A percentile compares a stretch with the other conserved stretches of the same genome.
Evolutionary conservation across 768 basidiomycete genomes (phyloP).

Genomic region (Suillus luteus): DNA sequence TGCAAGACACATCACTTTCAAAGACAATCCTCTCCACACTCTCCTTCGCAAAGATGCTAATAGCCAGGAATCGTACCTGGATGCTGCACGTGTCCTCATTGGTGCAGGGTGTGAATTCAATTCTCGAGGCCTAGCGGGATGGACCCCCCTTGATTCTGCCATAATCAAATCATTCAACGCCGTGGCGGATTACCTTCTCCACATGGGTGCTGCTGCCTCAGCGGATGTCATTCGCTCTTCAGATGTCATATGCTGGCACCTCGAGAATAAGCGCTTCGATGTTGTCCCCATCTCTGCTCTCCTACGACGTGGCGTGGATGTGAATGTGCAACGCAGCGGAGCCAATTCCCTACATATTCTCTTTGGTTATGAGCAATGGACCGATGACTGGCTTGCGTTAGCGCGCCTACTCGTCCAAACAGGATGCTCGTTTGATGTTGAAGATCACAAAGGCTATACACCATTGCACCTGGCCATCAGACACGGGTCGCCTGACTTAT

Average conservation of each 20-base stretch:
- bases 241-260: not conserved
- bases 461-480: not conserved
- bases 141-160: constrained; percentile 12
- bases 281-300: not conserved
- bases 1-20: not conserved
- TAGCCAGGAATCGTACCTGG: not conserved
- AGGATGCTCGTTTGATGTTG: not conserved
- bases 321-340: not conserved
- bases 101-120: constrained; percentile 15
- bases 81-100: constrained; percentile 8
- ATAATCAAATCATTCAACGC: not conserved
- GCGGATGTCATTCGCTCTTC: not conserved
- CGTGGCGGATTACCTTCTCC: not conserved
- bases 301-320: not conserved
- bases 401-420: not conserved
- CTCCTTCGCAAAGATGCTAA: not conserved
- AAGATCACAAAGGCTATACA: not conserved
- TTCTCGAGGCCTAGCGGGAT: not conserved
- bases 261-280: not conserved
- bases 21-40: not conserved
- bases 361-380: not conserved
- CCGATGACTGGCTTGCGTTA: not conserved
- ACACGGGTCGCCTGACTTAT: not conserved
- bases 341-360: not conserved
- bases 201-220: not conserved